Evolutionary conservation across 352 stramenopile species (phyloP).

Genomic region (Halophytophthora batemanensis): DNA sequence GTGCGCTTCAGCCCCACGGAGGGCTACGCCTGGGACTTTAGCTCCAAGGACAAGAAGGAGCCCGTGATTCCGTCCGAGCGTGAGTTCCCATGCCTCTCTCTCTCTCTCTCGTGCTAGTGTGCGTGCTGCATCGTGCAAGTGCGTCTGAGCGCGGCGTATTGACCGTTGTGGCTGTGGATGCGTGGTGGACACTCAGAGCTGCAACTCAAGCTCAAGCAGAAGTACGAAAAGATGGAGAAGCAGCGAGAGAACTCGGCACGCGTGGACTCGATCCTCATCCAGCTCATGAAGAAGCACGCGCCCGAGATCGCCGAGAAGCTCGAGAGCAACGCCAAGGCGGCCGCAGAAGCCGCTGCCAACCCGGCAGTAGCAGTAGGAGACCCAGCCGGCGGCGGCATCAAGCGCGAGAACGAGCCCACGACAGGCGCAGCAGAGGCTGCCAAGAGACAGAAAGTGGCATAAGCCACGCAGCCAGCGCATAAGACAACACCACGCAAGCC

Average conservation of each 20-base stretch:
- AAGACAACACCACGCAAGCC: conserved; percentile 8
- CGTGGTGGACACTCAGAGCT: conserved; percentile 50
- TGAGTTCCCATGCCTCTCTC: no score
- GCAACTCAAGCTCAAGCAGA: conserved; percentile 85
- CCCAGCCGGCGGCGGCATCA: conserved; percentile 9
- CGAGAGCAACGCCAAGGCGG: conserved; percentile 38
- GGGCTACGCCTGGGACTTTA: conserved; percentile 87
- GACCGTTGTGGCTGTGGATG: no score
- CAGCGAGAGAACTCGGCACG: conserved; percentile 80
- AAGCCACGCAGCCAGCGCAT: no score
- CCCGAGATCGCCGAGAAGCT: conserved; percentile 80
- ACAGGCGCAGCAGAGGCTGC: conserved; percentile 20
- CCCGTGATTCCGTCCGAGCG: conserved; percentile 82
- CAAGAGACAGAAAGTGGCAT: conserved; percentile 70
- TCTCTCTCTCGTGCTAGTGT: no score
- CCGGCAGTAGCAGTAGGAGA: conserved; percentile 9
- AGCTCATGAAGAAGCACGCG: conserved; percentile 86
- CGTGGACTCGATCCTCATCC: conserved; percentile 80
- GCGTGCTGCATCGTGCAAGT: no score
- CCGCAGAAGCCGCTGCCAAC: conserved; percentile 1
- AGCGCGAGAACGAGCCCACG: conserved; percentile 22
- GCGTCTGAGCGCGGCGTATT: no score
- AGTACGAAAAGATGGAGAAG: conserved; percentile 86
- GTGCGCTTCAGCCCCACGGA: conserved; percentile 85
- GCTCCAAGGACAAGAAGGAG: conserved; percentile 80